Conservation (phyloP, 768 basidiomycete genomes). For the Dendrothele bispora region DNA sequence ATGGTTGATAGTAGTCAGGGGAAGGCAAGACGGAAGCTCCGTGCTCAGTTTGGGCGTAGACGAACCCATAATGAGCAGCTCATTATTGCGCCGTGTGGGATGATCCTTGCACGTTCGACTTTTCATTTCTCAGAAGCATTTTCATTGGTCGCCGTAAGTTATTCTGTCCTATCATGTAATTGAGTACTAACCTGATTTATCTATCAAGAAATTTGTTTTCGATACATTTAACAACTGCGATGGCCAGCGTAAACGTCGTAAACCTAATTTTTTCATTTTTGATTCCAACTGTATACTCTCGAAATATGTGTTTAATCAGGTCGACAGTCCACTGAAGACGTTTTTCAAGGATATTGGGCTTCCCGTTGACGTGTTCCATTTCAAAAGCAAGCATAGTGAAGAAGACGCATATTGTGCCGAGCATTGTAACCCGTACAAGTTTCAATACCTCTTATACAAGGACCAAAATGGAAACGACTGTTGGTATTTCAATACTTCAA, state of each 20-base stretch:
- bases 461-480: constrained; percentile 12
- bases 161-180: too few relatives aligned
- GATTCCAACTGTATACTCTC: neutral
- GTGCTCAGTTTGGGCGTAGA: constrained; percentile 20
- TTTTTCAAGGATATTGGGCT: constrained; percentile 14
- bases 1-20: neutral
- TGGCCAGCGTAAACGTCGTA: too few relatives aligned
- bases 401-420: constrained; percentile 16
- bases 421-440: constrained; percentile 22
- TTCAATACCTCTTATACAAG: constrained; percentile 17
- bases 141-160: too few relatives aligned
- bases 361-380: constrained; percentile 26
- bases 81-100: too few relatives aligned
- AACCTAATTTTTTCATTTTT: too few relatives aligned
- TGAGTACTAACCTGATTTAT: too few relatives aligned
- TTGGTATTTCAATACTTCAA: constrained; percentile 32
- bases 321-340: too few relatives aligned
- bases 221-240: too few relatives aligned
- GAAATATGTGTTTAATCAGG: neutral
- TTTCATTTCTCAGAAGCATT: too few relatives aligned
- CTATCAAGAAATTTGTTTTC: too few relatives aligned
- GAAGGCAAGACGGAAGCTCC: constrained; percentile 11
- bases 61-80: constrained; percentile 31
- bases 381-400: constrained; percentile 18
- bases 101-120: too few relatives aligned